Conservation (phyloP, 306 rosid species). For the Casuarina equisetifolia region DNA sequence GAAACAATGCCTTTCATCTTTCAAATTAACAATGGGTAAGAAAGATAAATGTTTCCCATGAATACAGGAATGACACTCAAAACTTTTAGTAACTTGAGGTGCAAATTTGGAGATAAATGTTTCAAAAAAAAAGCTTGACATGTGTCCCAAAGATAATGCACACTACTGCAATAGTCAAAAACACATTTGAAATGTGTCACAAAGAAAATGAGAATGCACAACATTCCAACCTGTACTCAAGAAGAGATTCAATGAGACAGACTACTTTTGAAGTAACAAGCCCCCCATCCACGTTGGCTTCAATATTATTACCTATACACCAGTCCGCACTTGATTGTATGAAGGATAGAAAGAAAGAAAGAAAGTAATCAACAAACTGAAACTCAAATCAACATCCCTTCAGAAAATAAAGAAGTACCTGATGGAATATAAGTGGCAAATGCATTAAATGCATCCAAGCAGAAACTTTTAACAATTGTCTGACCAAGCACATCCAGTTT, state of each 20-base stretch:
- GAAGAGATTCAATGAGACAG: conserved; percentile 66
- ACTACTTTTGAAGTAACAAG: conserved; percentile 61
- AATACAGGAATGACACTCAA: not conserved
- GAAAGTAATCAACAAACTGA: conserved; percentile 10
- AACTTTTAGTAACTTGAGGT: conserved; percentile 8
- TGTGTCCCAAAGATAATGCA: too few species aligned
- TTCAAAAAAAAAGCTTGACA: too few species aligned
- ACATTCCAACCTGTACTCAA: conserved; percentile 67
- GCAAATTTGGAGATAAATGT: not conserved
- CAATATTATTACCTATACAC: conserved; percentile 46
- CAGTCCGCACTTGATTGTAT: conserved; percentile 46
- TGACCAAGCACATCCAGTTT: conserved; percentile 45
- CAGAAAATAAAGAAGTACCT: conserved; percentile 39
- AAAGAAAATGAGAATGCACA: conserved; percentile 4
- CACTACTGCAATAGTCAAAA: conserved; percentile 6
- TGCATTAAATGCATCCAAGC: conserved; percentile 33
- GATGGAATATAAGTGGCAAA: conserved; percentile 40
- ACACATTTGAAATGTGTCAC: conserved; percentile 6
- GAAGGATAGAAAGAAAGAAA: conserved; percentile 10
- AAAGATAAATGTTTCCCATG: not conserved
- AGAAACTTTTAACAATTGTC: conserved; percentile 46
- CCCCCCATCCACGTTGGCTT: conserved; percentile 40
- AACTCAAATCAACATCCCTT: conserved; percentile 8
- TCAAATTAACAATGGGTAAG: not conserved
- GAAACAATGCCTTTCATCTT: not conserved